Conservation (phyloP, 108 stramenopile species). For the Nitzschia inconspicua region DNA sequence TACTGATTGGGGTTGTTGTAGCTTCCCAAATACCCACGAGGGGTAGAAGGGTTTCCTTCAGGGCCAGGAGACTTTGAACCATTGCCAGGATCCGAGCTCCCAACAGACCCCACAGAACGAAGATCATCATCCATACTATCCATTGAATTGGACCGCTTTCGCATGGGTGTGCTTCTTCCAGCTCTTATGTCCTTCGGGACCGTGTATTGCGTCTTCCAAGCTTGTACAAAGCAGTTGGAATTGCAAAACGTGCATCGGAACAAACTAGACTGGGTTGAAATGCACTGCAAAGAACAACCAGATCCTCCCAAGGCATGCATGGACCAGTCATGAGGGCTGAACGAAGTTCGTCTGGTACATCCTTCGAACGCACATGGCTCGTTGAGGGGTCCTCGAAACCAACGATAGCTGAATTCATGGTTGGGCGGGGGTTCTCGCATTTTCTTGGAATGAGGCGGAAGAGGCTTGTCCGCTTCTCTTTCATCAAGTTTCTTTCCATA, state of each 20-base stretch:
- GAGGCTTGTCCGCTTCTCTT: conserved; percentile 56
- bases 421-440: conserved; percentile 80
- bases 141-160: conserved; percentile 27
- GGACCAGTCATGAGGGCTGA: conserved; percentile 90
- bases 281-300: conserved; percentile 78
- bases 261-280: conserved; percentile 73
- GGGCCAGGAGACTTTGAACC: conserved; percentile 25
- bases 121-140: conserved; percentile 31
- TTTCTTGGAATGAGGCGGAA: conserved; percentile 67
- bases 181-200: conserved; percentile 43
- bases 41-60: conserved; percentile 29
- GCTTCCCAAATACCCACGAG: conserved; percentile 40
- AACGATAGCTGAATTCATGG: conserved; percentile 82
- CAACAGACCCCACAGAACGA: conserved; percentile 30
- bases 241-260: conserved; percentile 88
- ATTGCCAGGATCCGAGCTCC: conserved; percentile 23
- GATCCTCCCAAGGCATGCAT: conserved; percentile 76
- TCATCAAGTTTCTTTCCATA: conserved; percentile 90
- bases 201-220: conserved; percentile 89
- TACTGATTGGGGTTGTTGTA: conserved; percentile 27
- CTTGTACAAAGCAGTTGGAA: conserved; percentile 77
- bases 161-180: conserved; percentile 18
- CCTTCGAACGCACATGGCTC: conserved; percentile 79
- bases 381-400: conserved; percentile 77
- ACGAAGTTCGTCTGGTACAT: conserved; percentile 81